Percentiles rank a stretch among this genome's conserved stretches.
Evolutionary conservation across 768 basidiomycete genomes (phyloP).

Genomic region (Punctularia strigosozonata): DNA sequence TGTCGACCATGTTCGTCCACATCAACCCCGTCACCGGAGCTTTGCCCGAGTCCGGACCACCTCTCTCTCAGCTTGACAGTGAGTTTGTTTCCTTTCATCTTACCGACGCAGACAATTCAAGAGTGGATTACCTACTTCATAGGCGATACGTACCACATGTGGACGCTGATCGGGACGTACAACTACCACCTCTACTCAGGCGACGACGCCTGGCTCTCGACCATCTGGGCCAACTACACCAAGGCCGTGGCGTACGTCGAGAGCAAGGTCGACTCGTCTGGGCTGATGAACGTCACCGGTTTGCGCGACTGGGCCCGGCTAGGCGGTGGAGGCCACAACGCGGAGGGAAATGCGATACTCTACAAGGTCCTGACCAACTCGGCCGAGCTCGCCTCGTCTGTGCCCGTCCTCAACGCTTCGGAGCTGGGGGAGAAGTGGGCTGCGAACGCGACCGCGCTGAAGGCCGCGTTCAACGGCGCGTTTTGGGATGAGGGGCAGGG

Average conservation of each 20-base stretch:
- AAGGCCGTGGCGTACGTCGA: constrained; percentile 43
- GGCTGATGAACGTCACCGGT: constrained; percentile 45
- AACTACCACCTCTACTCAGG: constrained; percentile 49
- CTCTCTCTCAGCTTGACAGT: constrained; percentile 34
- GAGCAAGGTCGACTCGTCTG: constrained; percentile 34
- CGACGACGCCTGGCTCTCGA: constrained; percentile 36
- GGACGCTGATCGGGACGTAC: constrained; percentile 48
- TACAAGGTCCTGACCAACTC: constrained; percentile 41
- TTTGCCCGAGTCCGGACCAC: constrained; percentile 37
- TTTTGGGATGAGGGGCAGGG: constrained; percentile 39
- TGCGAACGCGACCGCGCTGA: constrained; percentile 35
- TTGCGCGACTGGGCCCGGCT: constrained; percentile 45
- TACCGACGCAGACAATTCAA: constrained; percentile 8
- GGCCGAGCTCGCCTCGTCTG: constrained; percentile 28
- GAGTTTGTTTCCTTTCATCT: no score
- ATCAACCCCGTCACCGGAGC: constrained; percentile 42
- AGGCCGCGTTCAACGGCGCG: constrained; percentile 33
- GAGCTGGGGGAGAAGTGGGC: constrained; percentile 29
- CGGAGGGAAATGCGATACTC: constrained; percentile 43
- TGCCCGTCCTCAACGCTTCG: constrained; percentile 23
- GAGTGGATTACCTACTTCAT: not conserved
- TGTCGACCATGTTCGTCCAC: constrained; percentile 45
- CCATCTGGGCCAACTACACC: constrained; percentile 43
- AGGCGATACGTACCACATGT: constrained; percentile 43
- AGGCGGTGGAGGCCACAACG: constrained; percentile 43